Base-by-base conservation (phyloP, 2,329 filamentous ascomycete species). In the Xylaria sp. region DNA sequence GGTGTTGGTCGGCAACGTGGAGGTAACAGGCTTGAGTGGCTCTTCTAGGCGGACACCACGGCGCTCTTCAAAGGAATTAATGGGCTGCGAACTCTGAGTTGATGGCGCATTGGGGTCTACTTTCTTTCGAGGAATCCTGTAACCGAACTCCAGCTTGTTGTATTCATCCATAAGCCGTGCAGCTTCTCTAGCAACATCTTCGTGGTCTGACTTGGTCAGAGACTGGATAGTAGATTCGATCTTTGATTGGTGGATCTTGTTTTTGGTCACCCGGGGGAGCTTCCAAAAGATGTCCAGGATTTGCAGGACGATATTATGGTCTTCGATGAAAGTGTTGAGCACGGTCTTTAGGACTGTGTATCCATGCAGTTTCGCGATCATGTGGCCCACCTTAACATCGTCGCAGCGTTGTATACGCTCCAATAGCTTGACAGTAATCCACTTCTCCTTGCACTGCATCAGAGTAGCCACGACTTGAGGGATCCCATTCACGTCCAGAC, bases 361-460 rank as follows among this genome's bases (percentile, higher is more conserved):
- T 55, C 94, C 95, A 80, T 98, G 95, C 90, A 98, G 96, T 72
- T 92, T 92, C 73, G 97, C 91, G 40, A 98, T 93, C 55, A 90
- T 88, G 76, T 95, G 92, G 64, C 92, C 88, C 59, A 97, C 92
- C 66, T 88, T 88, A 73, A 97, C 92, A 70, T 97, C 93, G 51
- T 94, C 87, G 74, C 91, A 94, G 42, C 87, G 85, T 77, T 97
- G 92, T 65, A 99, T 93, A 55, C 95, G 94, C 69, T 89, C 86
- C 63, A 99, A 86, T 60, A 99, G 82, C 79, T 98, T 98, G 78
- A 97, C 93, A 2, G 92, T 93, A 77, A 99, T 97, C 95, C 95
- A 99, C 78, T 97, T 97, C 83, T 99, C 95, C 78, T 97, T 96
- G 83, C 92, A 97, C 77, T 97, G 94, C 88, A 97, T 94, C 62